A percentile compares a stretch with the other conserved stretches of the same genome.
Conservation (phyloP, 305 asterid species). For the Rubia tinctorum region DNA sequence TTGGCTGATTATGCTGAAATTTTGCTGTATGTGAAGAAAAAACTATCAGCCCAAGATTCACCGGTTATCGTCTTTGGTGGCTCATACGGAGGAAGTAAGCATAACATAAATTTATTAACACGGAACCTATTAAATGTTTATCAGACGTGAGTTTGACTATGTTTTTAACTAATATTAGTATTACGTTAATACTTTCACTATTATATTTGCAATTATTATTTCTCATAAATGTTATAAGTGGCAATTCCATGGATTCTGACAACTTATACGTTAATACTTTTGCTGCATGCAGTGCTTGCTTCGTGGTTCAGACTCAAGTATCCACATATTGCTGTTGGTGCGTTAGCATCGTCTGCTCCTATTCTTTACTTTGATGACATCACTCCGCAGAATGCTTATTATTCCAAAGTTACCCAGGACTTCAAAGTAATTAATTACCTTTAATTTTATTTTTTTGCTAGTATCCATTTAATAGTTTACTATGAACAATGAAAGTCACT, state of each 20-base stretch:
- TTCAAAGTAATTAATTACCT: conserved; percentile 38
- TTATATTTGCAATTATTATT: not conserved
- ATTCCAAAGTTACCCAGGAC: conserved; percentile 48
- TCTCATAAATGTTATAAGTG: too few relatives aligned
- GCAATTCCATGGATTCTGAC: too few relatives aligned
- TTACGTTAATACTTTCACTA: too few relatives aligned
- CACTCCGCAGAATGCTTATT: conserved; percentile 65
- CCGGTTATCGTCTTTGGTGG: conserved; percentile 30
- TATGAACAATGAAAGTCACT: not conserved
- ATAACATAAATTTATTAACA: not conserved
- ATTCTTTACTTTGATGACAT: conserved; percentile 30
- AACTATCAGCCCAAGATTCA: conserved; percentile 19
- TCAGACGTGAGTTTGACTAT: too few relatives aligned
- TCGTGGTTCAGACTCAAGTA: conserved; percentile 34
- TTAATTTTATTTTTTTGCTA: not conserved
- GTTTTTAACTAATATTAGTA: too few relatives aligned
- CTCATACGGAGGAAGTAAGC: conserved; percentile 34
- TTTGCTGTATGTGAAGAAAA: conserved; percentile 19
- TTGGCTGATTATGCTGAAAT: conserved; percentile 36
- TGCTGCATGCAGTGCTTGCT: conserved; percentile 24
- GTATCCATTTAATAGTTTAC: too few relatives aligned
- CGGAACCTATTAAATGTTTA: too few relatives aligned
- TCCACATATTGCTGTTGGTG: conserved; percentile 34
- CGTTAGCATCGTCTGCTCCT: conserved; percentile 34
- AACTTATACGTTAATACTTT: too few relatives aligned